phyloP scores from a whole-genome alignment of 2,329 filamentous ascomycete species.

The Thelonectria discophora region DNA sequence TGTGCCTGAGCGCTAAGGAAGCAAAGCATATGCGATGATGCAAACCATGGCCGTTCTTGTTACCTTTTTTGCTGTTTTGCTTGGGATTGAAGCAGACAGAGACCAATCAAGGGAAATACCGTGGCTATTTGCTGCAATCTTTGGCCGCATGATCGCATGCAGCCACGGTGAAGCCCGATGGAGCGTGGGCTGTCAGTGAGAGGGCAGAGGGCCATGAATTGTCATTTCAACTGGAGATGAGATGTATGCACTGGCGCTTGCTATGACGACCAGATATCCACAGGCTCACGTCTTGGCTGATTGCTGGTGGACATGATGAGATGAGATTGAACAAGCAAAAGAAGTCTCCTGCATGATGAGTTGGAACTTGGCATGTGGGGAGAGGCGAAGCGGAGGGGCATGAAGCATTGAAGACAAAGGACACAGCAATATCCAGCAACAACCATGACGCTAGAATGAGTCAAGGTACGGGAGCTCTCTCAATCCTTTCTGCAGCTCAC shows the following conservation, averaged over 20 bases:
- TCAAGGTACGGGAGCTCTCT: background rate
- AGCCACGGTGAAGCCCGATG: background rate
- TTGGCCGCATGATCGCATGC: background rate
- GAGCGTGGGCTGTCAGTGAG: background rate
- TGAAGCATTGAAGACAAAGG: background rate
- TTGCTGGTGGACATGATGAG: too few relatives aligned
- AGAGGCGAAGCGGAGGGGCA: constrained; percentile 6
- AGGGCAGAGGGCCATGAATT: background rate
- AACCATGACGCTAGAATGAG: background rate
- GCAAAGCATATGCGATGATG: background rate
- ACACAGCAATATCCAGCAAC: background rate
- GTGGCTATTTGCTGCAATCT: background rate
- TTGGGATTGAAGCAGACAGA: background rate
- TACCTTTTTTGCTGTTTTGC: background rate
- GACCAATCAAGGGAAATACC: background rate
- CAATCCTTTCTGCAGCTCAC: background rate
- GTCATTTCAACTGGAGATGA: constrained; percentile 5
- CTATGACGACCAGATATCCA: background rate
- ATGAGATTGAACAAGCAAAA: constrained; percentile 3
- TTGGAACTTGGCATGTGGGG: constrained; percentile 31
- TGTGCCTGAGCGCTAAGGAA: background rate
- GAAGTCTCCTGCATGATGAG: constrained; percentile 31
- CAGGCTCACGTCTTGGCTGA: background rate
- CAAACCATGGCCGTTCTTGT: background rate
- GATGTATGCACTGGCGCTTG: constrained; percentile 7